Base-by-base conservation (phyloP, 495 filamentous ascomycete genomes). In the Letharia lupina region DNA sequence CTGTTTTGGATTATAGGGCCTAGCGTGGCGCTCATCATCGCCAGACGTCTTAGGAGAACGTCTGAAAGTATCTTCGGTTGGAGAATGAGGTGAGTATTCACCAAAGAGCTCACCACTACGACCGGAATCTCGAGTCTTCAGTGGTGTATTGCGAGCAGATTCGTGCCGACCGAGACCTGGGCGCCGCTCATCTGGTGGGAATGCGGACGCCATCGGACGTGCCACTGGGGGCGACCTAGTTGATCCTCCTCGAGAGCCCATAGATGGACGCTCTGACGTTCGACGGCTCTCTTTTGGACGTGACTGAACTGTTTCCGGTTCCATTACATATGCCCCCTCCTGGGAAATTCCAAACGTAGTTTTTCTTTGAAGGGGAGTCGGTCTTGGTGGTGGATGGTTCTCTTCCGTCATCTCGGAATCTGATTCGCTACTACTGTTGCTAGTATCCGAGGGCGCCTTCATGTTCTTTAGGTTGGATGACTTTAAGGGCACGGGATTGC, bases 341-440 rank as follows among this genome's bases (percentile, higher is more conserved):
- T 52, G 40, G 31, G 37, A 61, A 1, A 57, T 62, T 60, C 54
- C 60, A 37, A 58, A 66, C 8, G 60, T 62, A 12, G 68, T 61
- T 11, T 37, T 54, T 57, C 44, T 66, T 45, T 63, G 52, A 20
- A 44, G 56, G 35, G 37, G 44, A 8, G 39, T 41, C 16, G 52
- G 47, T 61, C 54, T 69, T n/a, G 74, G 65, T 12, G 65, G 50
- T 54, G 63, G 58, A 45, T 41, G 28, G n/a, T 56, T 57, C 37
- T 60, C 59, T 31, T 67, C 68, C 10, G 68, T 67, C 28, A 56
- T 52, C 28, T 67, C 68, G 31, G 68, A 61, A 41, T 70, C 68
- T 7, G 80, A 81, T 54, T 83, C 81, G 37, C 64, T 66, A 35
- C 59, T 66, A 23, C 56, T 58, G 39, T 64, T 61, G 35, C 45